Evolutionary conservation across 331 rosid genomes (phyloP).

Genomic region (Malus hybrid): DNA sequence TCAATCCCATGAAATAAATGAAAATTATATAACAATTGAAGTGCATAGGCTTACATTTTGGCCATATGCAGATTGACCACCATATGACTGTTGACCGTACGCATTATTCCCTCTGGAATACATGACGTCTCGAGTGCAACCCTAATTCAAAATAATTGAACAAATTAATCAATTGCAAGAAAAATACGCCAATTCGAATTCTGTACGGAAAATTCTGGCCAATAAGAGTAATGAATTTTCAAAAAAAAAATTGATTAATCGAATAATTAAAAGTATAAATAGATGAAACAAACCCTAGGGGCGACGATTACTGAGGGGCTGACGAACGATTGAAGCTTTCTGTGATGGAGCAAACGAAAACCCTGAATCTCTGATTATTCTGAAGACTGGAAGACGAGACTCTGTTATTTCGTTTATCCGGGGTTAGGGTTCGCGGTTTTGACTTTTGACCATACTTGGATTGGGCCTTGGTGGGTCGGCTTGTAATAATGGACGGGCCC

Average conservation of each 20-base stretch:
- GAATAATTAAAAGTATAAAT: not conserved
- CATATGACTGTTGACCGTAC: slow-evolving; percentile 73
- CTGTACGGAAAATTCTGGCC: not conserved
- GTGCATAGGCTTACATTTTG: slow-evolving; percentile 42
- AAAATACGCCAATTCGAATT: not conserved
- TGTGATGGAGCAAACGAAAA: slow-evolving; percentile 7
- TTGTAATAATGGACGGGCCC: not conserved
- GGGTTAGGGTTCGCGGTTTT: not conserved
- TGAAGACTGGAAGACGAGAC: not conserved
- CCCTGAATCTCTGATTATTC: slow-evolving; percentile 14
- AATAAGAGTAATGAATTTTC: not conserved
- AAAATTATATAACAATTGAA: not conserved
- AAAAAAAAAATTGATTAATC: not conserved
- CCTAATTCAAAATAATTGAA: not conserved
- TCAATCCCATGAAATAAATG: not conserved
- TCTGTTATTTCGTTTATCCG: not conserved
- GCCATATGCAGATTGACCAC: slow-evolving; percentile 80
- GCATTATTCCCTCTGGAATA: slow-evolving; percentile 81
- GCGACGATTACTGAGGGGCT: not conserved
- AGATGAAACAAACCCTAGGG: not conserved
- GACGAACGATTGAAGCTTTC: not conserved
- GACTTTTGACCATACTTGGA: not conserved
- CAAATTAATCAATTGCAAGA: slow-evolving; percentile 12
- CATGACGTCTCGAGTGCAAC: slow-evolving; percentile 43
- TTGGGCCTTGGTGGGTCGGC: slow-evolving; percentile 1